A percentile compares a stretch with the other conserved stretches of the same genome.
phyloP scores from a whole-genome alignment of 2,329 filamentous ascomycete species.

The Bipolaris oryzae region DNA sequence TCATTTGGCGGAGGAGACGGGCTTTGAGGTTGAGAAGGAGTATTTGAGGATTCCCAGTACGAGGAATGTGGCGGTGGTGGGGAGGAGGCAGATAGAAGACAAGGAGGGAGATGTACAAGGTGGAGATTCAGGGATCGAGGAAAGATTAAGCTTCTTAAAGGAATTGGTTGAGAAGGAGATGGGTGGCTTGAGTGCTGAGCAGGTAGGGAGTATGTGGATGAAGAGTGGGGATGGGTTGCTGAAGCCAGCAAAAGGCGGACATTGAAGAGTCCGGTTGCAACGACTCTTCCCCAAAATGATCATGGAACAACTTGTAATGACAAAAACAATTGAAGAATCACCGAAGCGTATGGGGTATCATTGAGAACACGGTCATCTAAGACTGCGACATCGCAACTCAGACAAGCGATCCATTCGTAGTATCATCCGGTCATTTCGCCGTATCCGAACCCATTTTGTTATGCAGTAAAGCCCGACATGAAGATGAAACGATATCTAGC shows the following conservation, averaged over 20 bases:
- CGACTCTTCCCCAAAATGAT: neutral
- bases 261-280: conserved; percentile 30
- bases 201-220: conserved; percentile 58
- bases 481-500: conserved; percentile 31
- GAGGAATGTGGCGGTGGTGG: conserved; percentile 81
- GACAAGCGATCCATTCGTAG: conserved; percentile 45
- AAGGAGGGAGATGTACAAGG: conserved; percentile 55
- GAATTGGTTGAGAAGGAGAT: conserved; percentile 65
- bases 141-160: conserved; percentile 44
- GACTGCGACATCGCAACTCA: conserved; percentile 30
- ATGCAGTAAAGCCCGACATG: conserved; percentile 38
- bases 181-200: conserved; percentile 48
- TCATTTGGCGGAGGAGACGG: conserved; percentile 71
- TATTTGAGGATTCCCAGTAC: conserved; percentile 92
- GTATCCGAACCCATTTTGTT: conserved; percentile 45
- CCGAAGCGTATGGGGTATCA: conserved; percentile 46
- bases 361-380: conserved; percentile 41
- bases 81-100: conserved; percentile 57
- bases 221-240: conserved; percentile 57
- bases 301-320: neutral
- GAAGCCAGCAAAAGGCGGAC: conserved; percentile 51
- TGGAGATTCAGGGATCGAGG: neutral
- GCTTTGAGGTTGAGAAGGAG: conserved; percentile 79
- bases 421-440: conserved; percentile 49
- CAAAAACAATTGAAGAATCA: conserved; percentile 17